Evolutionary conservation across 2,329 filamentous ascomycete genomes (phyloP).

Genomic region (Teratosphaeria gauchensis): DNA sequence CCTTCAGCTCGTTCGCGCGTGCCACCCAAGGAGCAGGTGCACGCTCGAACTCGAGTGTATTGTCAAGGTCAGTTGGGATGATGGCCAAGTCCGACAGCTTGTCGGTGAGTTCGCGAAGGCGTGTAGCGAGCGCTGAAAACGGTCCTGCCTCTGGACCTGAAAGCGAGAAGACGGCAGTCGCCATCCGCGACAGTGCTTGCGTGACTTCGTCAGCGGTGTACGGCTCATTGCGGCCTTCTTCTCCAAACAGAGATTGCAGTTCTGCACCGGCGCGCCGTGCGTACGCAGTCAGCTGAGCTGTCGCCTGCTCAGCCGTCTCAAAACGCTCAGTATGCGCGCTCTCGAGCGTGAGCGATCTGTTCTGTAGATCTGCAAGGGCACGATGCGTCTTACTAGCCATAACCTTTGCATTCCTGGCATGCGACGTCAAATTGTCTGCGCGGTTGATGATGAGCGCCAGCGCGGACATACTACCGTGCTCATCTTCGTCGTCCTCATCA

Average conservation of each 20-base stretch:
- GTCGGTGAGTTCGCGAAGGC: conserved; percentile 54
- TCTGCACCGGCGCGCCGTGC: conserved; percentile 57
- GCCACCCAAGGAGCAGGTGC: conserved; percentile 71
- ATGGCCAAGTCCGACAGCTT: conserved; percentile 62
- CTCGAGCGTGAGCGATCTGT: conserved; percentile 62
- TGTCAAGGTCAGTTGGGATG: conserved; percentile 40
- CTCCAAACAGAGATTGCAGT: conserved; percentile 56
- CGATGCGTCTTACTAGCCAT: conserved; percentile 68
- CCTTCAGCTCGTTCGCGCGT: conserved; percentile 69
- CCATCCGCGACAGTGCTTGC: conserved; percentile 49
- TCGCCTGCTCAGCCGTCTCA: conserved; percentile 56
- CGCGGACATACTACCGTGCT: conserved; percentile 44
- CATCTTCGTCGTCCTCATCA: conserved; percentile 46
- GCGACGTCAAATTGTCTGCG: conserved; percentile 60
- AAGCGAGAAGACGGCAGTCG: conserved; percentile 39
- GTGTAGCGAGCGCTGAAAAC: conserved; percentile 58
- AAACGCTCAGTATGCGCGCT: conserved; percentile 60
- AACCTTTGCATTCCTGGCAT: conserved; percentile 76
- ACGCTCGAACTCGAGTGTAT: conserved; percentile 53
- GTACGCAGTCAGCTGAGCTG: conserved; percentile 56
- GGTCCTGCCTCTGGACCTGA: conserved; percentile 53
- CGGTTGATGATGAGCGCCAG: conserved; percentile 56
- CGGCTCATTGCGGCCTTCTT: conserved; percentile 61
- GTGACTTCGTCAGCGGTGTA: conserved; percentile 60
- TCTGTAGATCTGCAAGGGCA: conserved; percentile 66